phyloP scores from a whole-genome alignment of 257 asterid genomes.

The Scutellaria barbata region DNA sequence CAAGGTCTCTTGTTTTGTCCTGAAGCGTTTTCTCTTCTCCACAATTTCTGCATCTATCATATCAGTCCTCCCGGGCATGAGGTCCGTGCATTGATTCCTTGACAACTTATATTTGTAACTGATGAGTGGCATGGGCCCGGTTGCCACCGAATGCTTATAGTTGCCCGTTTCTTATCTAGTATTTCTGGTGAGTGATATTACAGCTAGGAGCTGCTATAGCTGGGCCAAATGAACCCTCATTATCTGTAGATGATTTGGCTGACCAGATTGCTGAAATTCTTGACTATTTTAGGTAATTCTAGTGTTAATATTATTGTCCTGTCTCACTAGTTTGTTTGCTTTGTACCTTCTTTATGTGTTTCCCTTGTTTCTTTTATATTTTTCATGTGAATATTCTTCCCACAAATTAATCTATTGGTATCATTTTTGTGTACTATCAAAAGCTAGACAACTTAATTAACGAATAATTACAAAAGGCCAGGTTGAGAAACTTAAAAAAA shows the following conservation, averaged over 20 bases:
- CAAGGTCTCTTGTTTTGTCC: slow-evolving; percentile 69
- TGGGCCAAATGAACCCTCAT: slow-evolving; percentile 53
- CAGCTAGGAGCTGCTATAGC: slow-evolving; percentile 75
- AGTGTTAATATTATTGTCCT: background rate
- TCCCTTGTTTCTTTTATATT: background rate
- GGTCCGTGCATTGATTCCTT: slow-evolving; percentile 51
- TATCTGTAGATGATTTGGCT: slow-evolving; percentile 69
- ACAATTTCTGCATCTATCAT: slow-evolving; percentile 77
- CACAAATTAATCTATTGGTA: slow-evolving; percentile 11
- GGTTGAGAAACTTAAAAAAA: background rate
- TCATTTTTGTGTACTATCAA: background rate
- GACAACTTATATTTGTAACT: slow-evolving; percentile 17
- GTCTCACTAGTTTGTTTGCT: background rate
- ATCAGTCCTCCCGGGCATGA: slow-evolving; percentile 80
- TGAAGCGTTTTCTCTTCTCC: slow-evolving; percentile 70
- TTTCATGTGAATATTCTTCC: slow-evolving; percentile 3
- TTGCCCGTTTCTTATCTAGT: slow-evolving; percentile 40
- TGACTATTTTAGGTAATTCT: slow-evolving; percentile 67
- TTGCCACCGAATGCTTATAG: slow-evolving; percentile 27
- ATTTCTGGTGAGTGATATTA: slow-evolving; percentile 45
- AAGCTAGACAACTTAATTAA: background rate
- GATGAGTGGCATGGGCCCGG: slow-evolving; percentile 9
- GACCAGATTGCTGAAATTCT: slow-evolving; percentile 80
- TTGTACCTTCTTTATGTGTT: background rate
- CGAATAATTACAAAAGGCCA: background rate